Conservation (phyloP, 371 early-diverging fungal species). For the Mortierella sp. region DNA sequence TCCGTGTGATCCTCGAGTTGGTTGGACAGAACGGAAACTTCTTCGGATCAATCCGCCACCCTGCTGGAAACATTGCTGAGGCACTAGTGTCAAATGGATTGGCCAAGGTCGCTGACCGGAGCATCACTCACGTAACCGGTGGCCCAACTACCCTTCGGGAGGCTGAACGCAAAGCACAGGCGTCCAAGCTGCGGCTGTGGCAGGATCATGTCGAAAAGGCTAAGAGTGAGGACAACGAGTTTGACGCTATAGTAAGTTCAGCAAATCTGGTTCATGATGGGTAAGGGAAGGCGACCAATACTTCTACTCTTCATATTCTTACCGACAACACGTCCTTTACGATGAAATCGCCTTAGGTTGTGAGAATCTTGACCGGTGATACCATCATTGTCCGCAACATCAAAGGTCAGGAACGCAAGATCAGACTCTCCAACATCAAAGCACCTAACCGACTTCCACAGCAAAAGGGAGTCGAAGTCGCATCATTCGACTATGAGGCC, state of each 20-base stretch:
- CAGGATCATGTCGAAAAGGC: constrained; percentile 63
- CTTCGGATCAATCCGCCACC: constrained; percentile 82
- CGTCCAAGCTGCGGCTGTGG: constrained; percentile 80
- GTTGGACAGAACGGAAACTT: constrained; percentile 73
- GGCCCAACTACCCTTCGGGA: constrained; percentile 78
- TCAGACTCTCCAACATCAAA: constrained; percentile 87
- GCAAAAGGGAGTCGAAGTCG: constrained; percentile 79
- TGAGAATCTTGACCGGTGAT: constrained; percentile 83
- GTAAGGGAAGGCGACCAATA: no score
- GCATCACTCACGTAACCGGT: constrained; percentile 80
- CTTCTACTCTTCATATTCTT: not conserved
- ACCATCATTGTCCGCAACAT: constrained; percentile 71
- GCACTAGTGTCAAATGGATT: constrained; percentile 83
- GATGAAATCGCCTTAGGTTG: constrained; percentile 21
- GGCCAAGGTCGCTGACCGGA: constrained; percentile 93
- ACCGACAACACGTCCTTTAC: not conserved
- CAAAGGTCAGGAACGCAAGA: constrained; percentile 75
- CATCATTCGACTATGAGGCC: constrained; percentile 89
- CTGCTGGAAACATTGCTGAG: constrained; percentile 94
- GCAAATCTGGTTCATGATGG: no score
- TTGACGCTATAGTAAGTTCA: constrained; percentile 51
- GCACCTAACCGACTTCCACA: constrained; percentile 74
- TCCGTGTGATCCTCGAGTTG: constrained; percentile 85
- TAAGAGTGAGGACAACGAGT: constrained; percentile 50
- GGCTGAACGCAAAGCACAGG: constrained; percentile 75